Evolutionary conservation across 148 eudicot species (phyloP).

Genomic region (Rhododendron griersonianum): DNA sequence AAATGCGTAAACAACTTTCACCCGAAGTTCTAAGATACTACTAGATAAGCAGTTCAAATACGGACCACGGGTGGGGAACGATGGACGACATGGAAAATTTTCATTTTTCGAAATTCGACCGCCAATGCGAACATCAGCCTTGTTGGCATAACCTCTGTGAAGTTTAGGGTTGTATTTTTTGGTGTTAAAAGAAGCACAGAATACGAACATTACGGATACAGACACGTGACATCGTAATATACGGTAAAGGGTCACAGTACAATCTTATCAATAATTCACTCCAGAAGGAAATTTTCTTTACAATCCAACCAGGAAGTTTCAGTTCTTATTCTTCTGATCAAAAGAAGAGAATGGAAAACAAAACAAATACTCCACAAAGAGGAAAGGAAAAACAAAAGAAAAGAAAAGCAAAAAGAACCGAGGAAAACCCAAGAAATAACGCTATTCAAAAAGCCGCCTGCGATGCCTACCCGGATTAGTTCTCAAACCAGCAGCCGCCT

Average conservation of each 20-base stretch:
- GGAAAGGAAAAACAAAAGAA: neutral
- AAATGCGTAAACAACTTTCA: neutral
- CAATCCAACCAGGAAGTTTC: constrained; percentile 14
- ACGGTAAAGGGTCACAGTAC: neutral
- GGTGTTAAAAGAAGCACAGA: neutral
- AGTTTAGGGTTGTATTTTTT: neutral
- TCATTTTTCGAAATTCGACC: neutral
- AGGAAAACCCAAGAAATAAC: neutral
- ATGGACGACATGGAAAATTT: neutral
- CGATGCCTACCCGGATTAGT: constrained; percentile 41
- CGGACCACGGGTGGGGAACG: neutral
- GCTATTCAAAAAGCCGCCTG: constrained; percentile 58
- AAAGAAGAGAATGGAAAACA: neutral
- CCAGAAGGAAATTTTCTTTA: constrained; percentile 16
- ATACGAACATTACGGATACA: neutral
- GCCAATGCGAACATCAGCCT: neutral
- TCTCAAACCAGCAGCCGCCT: constrained; percentile 42
- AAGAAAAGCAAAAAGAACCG: neutral
- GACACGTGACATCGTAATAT: neutral
- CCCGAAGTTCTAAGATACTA: neutral
- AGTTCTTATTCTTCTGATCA: neutral
- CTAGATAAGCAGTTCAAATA: neutral
- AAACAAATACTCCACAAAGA: neutral
- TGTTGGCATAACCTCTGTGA: neutral
- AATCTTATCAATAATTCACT: constrained; percentile 8